Evolutionary conservation across 192 early-diverging fungal genomes (phyloP), one percentile per base, ranked within the genome.

Genomic region (Rhizoclosmatium sp.): DNA sequence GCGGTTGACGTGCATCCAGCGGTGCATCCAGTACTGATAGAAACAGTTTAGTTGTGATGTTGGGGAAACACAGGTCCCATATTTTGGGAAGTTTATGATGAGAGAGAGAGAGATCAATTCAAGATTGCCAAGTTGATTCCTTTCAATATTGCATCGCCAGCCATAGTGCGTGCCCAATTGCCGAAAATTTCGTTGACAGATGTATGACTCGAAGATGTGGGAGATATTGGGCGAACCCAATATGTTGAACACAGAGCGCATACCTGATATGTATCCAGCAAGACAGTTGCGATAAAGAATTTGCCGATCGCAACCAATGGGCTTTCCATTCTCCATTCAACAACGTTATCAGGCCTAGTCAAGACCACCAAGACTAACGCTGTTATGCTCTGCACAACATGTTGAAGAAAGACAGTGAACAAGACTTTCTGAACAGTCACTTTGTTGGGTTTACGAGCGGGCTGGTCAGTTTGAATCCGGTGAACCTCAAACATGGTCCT

Each of bases 21-120:
- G 87, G 76, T 93, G 93, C 70, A 93, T 85, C 82, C 92, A 93
- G 85, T 93, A 93, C 84, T 93, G 84, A 21, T 69, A 47, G 40
- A 42, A 54, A 54, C 16, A 16, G 51, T 31, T 94, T 94, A 12
- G 93, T 59, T 39, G 93, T 93, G 7, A 91, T 88, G 76, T 93
- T 87, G 47, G 84, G 82, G 84, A 89, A 94, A 73, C 93, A 94
- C 12, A 86, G 46, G 31, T 89, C 86, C 19, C 85, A 82, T 46
- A 90, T 88, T 73, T 86, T 83, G 47, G 91, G 91, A 66, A 89
- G 84, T 88, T 93, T 89, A 31, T 91, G 83, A 60, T 86, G 82
- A 48, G 92, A 42, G 51, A 89, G 80, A 56, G 90, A 87, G n/a
- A 92, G 86, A 5, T 93, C 31, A 31, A 31, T 31, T 31, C 31